These are phyloP conservation scores for Penicillium aurantiogriseum DNA, from an alignment of 2,329 filamentous ascomycete genomes.

Conservation along the genomic window DNA sequence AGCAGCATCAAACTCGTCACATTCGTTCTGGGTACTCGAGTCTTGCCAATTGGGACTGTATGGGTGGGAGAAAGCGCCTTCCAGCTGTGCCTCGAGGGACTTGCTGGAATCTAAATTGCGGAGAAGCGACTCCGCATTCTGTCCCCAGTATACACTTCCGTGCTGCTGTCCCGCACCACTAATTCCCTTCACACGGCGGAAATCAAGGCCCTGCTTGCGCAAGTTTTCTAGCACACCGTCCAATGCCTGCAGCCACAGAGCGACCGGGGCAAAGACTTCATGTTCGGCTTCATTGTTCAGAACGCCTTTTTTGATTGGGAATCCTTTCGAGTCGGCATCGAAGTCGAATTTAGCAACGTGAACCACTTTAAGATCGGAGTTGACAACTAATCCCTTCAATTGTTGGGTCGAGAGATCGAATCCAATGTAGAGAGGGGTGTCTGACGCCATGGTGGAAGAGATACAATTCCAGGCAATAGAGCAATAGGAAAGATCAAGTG, in stretches of 20 bases:
- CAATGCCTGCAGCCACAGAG: conserved; percentile 90
- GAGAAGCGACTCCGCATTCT: conserved; percentile 65
- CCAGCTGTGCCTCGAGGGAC: conserved; percentile 70
- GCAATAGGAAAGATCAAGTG: neutral
- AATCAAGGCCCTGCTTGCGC: conserved; percentile 66
- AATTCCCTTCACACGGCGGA: conserved; percentile 73
- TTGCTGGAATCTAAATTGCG: conserved; percentile 58
- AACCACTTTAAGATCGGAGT: conserved; percentile 74
- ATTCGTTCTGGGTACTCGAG: conserved; percentile 87
- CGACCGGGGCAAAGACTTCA: conserved; percentile 89
- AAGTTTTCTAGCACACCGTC: conserved; percentile 79
- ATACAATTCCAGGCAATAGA: neutral
- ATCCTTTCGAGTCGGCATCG: conserved; percentile 75
- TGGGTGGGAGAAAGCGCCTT: conserved; percentile 72
- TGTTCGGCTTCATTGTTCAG: conserved; percentile 75
- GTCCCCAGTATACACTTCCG: conserved; percentile 91
- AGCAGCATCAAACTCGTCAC: conserved; percentile 76
- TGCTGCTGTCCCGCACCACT: conserved; percentile 96
- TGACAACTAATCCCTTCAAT: conserved; percentile 87
- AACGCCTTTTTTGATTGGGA: conserved; percentile 85
- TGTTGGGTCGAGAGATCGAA: conserved; percentile 97
- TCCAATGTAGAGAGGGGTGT: conserved; percentile 74
- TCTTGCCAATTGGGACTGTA: conserved; percentile 98
- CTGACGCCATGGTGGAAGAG: conserved; percentile 34
- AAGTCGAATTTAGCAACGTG: conserved; percentile 93